These are phyloP conservation scores for Basidiobolus meristosporus DNA, from an alignment of 371 early-diverging fungal species.

Conservation along the genomic window DNA sequence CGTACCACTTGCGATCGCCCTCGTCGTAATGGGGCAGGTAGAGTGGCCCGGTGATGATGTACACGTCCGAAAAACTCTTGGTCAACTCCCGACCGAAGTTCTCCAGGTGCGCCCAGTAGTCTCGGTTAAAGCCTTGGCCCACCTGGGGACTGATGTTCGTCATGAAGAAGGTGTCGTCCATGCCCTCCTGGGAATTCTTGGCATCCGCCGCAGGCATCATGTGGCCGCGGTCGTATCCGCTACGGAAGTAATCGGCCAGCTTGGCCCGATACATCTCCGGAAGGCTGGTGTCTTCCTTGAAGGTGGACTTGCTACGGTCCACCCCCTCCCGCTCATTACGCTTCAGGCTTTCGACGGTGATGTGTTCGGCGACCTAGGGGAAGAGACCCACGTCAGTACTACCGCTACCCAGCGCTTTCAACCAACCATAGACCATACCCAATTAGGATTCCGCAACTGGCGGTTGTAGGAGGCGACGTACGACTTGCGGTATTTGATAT, in stretches of 20 bases:
- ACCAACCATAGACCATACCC: slow-evolving; percentile 19
- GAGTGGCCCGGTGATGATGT: slow-evolving; percentile 61
- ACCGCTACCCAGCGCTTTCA: not conserved
- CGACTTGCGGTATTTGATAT: slow-evolving; percentile 5
- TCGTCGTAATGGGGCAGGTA: slow-evolving; percentile 52
- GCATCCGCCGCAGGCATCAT: slow-evolving; percentile 73
- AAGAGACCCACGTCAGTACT: not conserved
- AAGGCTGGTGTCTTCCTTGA: slow-evolving; percentile 40
- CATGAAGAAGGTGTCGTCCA: slow-evolving; percentile 61
- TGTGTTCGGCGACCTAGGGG: slow-evolving; percentile 37
- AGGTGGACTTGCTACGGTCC: slow-evolving; percentile 38
- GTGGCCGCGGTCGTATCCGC: slow-evolving; percentile 68
- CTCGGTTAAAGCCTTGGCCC: slow-evolving; percentile 63
- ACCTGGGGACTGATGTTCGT: slow-evolving; percentile 73
- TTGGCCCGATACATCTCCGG: slow-evolving; percentile 46
- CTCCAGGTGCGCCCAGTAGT: slow-evolving; percentile 69
- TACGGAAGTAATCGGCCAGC: slow-evolving; percentile 42
- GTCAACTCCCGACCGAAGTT: slow-evolving; percentile 50
- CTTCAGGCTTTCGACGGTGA: slow-evolving; percentile 38
- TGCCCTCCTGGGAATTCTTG: slow-evolving; percentile 37
- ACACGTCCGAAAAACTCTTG: slow-evolving; percentile 38
- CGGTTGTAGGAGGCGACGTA: slow-evolving; percentile 52
- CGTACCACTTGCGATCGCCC: slow-evolving; percentile 42
- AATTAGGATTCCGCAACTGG: slow-evolving; percentile 63
- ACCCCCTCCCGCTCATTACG: slow-evolving; percentile 25